These are phyloP conservation scores for Plasmodium gaboni DNA, from an alignment of 169 alveolate species.

Conservation along the genomic window DNA sequence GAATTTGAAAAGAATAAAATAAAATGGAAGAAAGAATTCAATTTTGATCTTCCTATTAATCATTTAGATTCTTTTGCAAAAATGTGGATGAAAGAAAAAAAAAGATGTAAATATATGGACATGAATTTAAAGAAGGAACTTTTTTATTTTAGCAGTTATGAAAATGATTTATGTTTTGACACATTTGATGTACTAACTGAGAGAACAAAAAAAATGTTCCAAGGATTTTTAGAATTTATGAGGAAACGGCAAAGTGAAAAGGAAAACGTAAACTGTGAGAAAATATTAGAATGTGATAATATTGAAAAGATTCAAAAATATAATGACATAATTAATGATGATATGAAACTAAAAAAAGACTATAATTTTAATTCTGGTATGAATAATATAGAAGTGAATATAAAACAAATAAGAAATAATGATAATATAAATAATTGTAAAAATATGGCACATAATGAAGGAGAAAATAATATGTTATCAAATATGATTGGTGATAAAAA, in stretches of 20 bases:
- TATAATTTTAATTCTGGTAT: not conserved
- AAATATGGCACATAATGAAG: no score
- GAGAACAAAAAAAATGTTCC: constrained; percentile 34
- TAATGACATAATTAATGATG: not conserved
- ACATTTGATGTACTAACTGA: constrained; percentile 57
- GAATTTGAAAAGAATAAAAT: constrained; percentile 37
- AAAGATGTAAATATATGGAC: constrained; percentile 41
- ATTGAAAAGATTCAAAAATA: not conserved
- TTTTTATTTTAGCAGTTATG: constrained; percentile 50
- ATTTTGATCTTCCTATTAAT: constrained; percentile 51
- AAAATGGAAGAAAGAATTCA: constrained; percentile 64
- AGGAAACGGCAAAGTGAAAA: not conserved
- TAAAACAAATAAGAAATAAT: no score
- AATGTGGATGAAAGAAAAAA: constrained; percentile 61
- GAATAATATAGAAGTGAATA: no score
- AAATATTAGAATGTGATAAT: not conserved
- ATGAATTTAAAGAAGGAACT: constrained; percentile 3
- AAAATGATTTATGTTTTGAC: constrained; percentile 14
- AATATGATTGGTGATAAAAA: no score
- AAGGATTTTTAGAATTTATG: constrained; percentile 27
- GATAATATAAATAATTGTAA: no score
- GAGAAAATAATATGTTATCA: no score
- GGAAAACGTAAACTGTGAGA: not conserved
- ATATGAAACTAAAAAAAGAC: not conserved
- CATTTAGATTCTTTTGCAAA: constrained; percentile 65